Evolutionary conservation across 2,329 filamentous ascomycete species (phyloP), one percentile per base, ranked within the genome.

Genomic region (Ceratocystis huliohia): DNA sequence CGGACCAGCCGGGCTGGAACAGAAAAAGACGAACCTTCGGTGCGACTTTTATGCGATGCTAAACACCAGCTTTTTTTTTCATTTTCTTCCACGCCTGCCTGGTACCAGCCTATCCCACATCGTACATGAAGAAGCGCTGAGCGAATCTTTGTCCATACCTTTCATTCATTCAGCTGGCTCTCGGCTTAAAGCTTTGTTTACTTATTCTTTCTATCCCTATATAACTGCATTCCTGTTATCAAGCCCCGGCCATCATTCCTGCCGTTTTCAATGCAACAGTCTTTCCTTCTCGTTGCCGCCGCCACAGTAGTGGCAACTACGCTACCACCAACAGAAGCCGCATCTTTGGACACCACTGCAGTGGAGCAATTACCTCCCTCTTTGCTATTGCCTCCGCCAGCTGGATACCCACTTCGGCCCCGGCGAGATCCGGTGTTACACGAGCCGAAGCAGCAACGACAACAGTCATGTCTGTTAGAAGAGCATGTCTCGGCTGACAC

Each of bases 361-460:
- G 13, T 50, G 13, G 17, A n/a, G 20, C 46, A n/a, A 22, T n/a
- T 22, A 50, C 17, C 46, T 8, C 17, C 46, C 6, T 22, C 22
- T n/a, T 22, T 15, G 46, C n/a, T n/a, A 22, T 13, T n/a, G 46
- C 46, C 46, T n/a, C 46, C 46, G n/a, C 22, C 37, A 37, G 37
- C 37, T 13, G 10, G 8, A 48, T 22, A 56, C 1, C 50, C 50
- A 28, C 50, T 15, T 56, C 20, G 22, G 50, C 13, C 13, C 22
- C 22, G 50, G 50, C 50, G 22, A 25, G 61, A 46, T 15, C n/a
- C 45, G 41, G 61, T 30, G 41, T 63, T 61, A 61, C 57, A 41
- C 57, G 28, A 61, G 13, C 6, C 28, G 13, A 10, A 41, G n/a
- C 57, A 6, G 17, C 56, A 59, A 17, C 56, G 15, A 59, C 56